These are phyloP conservation scores for Cutaneotrichosporon sp. DNA, from an alignment of 1,284 basidiomycete species.

Conservation along the genomic window DNA sequence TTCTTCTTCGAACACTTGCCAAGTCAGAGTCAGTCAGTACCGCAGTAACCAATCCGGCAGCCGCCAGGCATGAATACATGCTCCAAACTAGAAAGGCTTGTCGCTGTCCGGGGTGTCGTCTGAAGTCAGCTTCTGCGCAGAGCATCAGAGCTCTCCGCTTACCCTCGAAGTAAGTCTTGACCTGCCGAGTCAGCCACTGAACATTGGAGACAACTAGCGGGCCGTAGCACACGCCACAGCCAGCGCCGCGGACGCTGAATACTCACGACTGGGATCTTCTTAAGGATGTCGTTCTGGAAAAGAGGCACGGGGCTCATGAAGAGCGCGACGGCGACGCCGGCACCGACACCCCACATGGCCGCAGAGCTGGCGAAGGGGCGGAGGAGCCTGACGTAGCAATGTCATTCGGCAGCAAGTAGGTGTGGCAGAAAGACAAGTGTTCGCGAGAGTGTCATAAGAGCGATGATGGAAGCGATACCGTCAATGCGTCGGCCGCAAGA, in stretches of 20 bases:
- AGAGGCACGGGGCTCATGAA: conserved; percentile 44
- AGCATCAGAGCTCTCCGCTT: conserved; percentile 3
- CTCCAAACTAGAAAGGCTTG: conserved; percentile 45
- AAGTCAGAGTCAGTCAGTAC: background rate
- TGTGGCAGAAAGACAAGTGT: background rate
- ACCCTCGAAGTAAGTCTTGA: conserved; percentile 35
- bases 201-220: background rate
- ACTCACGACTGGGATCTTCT: conserved; percentile 44
- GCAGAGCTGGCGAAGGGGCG: conserved; percentile 29
- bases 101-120: conserved; percentile 47
- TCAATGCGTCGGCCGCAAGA: background rate
- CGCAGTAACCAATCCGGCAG: background rate
- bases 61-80: conserved; percentile 5
- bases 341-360: conserved; percentile 41
- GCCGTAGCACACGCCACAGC: background rate
- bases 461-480: background rate
- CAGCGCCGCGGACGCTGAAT: background rate
- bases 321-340: conserved; percentile 39
- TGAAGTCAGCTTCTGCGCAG: conserved; percentile 8
- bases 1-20: too few relatives aligned
- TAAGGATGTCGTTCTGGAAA: conserved; percentile 45
- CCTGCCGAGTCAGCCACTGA: conserved; percentile 11
- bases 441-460: too few relatives aligned
- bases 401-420: background rate
- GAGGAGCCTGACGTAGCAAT: conserved; percentile 25